Evolutionary conservation across 495 filamentous ascomycete genomes (phyloP).

Genomic region (Penicillium manginii): DNA sequence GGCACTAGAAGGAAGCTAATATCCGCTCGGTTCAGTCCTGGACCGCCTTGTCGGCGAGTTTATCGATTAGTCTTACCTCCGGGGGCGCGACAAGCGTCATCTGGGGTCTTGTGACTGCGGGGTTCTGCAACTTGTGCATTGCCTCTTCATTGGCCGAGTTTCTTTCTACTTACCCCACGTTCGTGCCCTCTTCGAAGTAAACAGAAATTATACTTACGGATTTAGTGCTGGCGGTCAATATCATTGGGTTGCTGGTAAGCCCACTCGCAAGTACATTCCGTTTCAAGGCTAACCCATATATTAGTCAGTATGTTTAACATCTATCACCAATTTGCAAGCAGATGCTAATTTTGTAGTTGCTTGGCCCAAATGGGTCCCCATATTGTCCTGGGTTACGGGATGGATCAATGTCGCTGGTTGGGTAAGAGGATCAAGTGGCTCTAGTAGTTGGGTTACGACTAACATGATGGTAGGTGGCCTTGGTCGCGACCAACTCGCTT

Average conservation of each 20-base stretch:
- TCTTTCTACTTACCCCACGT: slow-evolving; percentile 70
- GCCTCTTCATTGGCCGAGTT: slow-evolving; percentile 72
- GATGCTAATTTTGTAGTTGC: slow-evolving; percentile 36
- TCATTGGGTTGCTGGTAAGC: slow-evolving; percentile 68
- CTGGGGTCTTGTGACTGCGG: slow-evolving; percentile 64
- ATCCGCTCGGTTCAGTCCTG: slow-evolving; percentile 33
- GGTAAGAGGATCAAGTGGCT: slow-evolving; percentile 43
- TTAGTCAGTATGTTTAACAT: slow-evolving; percentile 33
- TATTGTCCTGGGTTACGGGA: slow-evolving; percentile 69
- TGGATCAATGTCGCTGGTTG: slow-evolving; percentile 76
- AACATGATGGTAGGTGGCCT: slow-evolving; percentile 52
- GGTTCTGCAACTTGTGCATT: slow-evolving; percentile 70
- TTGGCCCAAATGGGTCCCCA: slow-evolving; percentile 59
- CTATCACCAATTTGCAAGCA: not conserved
- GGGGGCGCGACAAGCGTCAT: slow-evolving; percentile 50
- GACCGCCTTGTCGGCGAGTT: slow-evolving; percentile 49
- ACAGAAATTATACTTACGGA: not conserved
- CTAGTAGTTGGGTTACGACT: not conserved
- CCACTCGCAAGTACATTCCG: not conserved
- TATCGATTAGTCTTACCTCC: slow-evolving; percentile 49
- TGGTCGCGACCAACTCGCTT: slow-evolving; percentile 47
- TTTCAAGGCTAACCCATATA: slow-evolving; percentile 3
- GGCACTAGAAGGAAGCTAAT: slow-evolving; percentile 1
- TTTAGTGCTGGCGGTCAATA: slow-evolving; percentile 63
- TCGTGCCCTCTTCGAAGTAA: slow-evolving; percentile 15